phyloP scores from a whole-genome alignment of 106 monocot species.

The Amphibolis antarctica region DNA sequence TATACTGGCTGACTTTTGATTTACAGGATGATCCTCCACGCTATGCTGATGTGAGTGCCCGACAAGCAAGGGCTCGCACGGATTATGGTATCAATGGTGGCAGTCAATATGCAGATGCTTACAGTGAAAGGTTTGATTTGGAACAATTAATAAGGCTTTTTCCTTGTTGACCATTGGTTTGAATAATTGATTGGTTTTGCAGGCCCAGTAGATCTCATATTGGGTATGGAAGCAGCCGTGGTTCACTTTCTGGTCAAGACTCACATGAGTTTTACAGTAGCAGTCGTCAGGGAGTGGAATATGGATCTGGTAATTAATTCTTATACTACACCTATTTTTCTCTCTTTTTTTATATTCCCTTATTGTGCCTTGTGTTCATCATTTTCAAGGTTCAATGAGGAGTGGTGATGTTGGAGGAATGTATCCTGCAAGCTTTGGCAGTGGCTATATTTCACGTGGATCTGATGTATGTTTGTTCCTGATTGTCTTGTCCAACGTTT shows the following conservation, averaged over 20 bases:
- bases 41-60: constrained; percentile 48
- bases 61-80: constrained; percentile 56
- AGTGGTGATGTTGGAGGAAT: constrained; percentile 58
- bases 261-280: constrained; percentile 40
- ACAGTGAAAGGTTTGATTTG: constrained; percentile 54
- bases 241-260: constrained; percentile 41
- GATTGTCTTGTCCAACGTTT: neutral
- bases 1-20: neutral
- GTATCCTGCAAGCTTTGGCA: constrained; percentile 53
- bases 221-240: constrained; percentile 56
- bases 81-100: constrained; percentile 56
- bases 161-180: neutral
- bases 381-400: constrained; percentile 44
- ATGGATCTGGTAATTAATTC: constrained; percentile 7
- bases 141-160: neutral
- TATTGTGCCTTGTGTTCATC: neutral
- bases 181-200: neutral
- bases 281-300: constrained; percentile 56
- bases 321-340: too few relatives aligned
- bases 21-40: constrained; percentile 61
- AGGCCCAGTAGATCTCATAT: constrained; percentile 55
- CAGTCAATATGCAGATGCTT: constrained; percentile 49
- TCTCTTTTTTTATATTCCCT: neutral
- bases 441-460: constrained; percentile 50
- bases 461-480: constrained; percentile 52